These are phyloP conservation scores for Neurospora sp. DNA, from an alignment of 2,329 filamentous ascomycete genomes.

Conservation along the genomic window DNA sequence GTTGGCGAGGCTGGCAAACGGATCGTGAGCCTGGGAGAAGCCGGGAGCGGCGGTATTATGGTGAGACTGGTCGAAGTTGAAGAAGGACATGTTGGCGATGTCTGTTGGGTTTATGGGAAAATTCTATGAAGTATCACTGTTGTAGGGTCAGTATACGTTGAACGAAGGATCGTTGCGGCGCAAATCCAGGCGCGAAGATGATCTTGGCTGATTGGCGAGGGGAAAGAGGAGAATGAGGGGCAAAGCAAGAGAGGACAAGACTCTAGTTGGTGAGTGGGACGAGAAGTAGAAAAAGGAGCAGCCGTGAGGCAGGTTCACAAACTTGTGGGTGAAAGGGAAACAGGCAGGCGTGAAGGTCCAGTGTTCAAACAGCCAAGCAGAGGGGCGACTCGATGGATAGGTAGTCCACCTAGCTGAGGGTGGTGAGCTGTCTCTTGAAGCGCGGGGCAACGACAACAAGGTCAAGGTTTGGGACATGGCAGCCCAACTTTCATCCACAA, in stretches of 20 bases:
- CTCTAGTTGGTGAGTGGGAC: neutral
- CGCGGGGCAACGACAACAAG: neutral
- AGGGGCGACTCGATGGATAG: neutral
- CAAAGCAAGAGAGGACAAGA: neutral
- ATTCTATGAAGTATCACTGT: constrained; percentile 8
- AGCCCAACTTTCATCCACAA: neutral
- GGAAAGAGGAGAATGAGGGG: neutral
- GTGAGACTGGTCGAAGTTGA: constrained; percentile 68
- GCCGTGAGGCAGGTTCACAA: neutral
- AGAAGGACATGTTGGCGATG: constrained; percentile 66
- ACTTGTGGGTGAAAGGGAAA: neutral
- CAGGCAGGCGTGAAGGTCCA: neutral
- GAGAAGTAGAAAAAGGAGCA: neutral
- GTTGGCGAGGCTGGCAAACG: constrained; percentile 72
- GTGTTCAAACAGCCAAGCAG: neutral
- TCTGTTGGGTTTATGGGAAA: neutral
- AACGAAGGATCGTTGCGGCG: neutral
- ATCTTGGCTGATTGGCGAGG: neutral
- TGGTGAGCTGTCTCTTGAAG: neutral
- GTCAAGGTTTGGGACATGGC: neutral
- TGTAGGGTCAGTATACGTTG: neutral
- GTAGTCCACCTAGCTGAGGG: neutral
- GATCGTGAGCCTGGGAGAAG: constrained; percentile 75
- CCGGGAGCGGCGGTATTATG: constrained; percentile 63
- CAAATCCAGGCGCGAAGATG: neutral